phyloP scores from a whole-genome alignment of 257 asterid species.

The Perilla frutescens region DNA sequence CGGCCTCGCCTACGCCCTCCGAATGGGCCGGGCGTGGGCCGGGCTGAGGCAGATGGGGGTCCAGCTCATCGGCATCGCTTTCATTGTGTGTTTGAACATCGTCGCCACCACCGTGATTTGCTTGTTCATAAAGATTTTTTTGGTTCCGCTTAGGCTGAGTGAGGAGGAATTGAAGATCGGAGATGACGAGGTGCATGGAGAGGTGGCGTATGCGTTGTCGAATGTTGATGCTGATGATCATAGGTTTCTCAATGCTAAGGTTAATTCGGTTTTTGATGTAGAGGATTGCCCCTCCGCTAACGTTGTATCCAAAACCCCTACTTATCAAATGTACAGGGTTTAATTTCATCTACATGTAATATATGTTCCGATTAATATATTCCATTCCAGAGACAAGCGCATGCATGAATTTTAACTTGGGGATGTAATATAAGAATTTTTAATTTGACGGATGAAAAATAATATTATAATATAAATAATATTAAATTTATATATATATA shows the following conservation, averaged over 20 bases:
- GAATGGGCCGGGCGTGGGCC: slow-evolving; percentile 35
- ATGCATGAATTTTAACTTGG: too few relatives aligned
- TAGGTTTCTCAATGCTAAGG: slow-evolving; percentile 42
- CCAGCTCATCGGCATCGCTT: slow-evolving; percentile 49
- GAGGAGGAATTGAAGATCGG: slow-evolving; percentile 47
- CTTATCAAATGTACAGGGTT: slow-evolving; percentile 45
- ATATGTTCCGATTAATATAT: too few relatives aligned
- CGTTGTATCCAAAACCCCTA: slow-evolving; percentile 34
- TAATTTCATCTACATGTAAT: neutral
- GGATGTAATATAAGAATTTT: too few relatives aligned
- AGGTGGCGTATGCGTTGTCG: slow-evolving; percentile 46
- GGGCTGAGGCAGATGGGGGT: slow-evolving; percentile 53
- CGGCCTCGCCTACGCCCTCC: slow-evolving; percentile 56
- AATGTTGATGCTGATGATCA: neutral
- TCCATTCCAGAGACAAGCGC: too few relatives aligned
- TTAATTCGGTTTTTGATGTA: slow-evolving; percentile 48
- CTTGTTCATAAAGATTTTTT: slow-evolving; percentile 39
- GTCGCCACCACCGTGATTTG: slow-evolving; percentile 50
- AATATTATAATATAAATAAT: too few relatives aligned
- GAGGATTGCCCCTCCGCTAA: slow-evolving; percentile 52
- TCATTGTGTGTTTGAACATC: slow-evolving; percentile 48
- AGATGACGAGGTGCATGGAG: slow-evolving; percentile 54
- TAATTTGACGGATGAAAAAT: too few relatives aligned
- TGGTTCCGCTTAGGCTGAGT: slow-evolving; percentile 52
- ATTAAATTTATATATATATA: too few relatives aligned